Base-by-base conservation (phyloP, 106 monocot genomes). In the Narthecium ossifragum region DNA sequence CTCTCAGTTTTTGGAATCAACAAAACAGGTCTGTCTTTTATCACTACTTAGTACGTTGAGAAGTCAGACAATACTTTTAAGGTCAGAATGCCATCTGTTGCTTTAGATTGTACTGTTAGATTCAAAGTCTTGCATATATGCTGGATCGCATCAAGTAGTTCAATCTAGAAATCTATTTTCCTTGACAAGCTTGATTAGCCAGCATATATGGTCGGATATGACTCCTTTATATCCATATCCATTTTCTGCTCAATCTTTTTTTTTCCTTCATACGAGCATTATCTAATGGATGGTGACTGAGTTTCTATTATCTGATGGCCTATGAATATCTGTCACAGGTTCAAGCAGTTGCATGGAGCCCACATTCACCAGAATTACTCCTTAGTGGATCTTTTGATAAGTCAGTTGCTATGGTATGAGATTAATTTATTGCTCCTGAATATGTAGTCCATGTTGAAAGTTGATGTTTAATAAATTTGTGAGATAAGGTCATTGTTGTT, bases 371-470 rank as follows among this genome's bases (percentile, higher is more conserved):
- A 17, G 86, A 90, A 68, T 29, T 76, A 69, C 78, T 96, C 70
- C 78, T 96, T 17, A 90, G 83, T 74, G 96, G 96, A 61, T 96
- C 96, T 15, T 90, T 96, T 73, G 96, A 96, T 76, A 71, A 69
- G 41, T 73, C 83, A 14, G 75, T 96, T 49, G 74, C 65, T 26
- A 55, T 81, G 76, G 96, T 96, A 78, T 67, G 73, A 26, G 31
- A 18, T 12, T 26, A 53, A 41, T 41, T 41, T 12, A 41, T 17
- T 43, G 43, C 43, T 43, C 43, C 12, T 43, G n/a, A n/a, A 1
- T 41, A n/a, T n/a, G n/a, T n/a, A n/a, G n/a, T n/a, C n/a, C n/a
- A n/a, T n/a, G n/a, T n/a, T n/a, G n/a, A n/a, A n/a, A 41, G 11
- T 11, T 41, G 2, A 8, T 41, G 41, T 14, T 14, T 3, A 5